phyloP scores from a whole-genome alignment of 208 protist species.

The Novymonas esmeraldas region DNA sequence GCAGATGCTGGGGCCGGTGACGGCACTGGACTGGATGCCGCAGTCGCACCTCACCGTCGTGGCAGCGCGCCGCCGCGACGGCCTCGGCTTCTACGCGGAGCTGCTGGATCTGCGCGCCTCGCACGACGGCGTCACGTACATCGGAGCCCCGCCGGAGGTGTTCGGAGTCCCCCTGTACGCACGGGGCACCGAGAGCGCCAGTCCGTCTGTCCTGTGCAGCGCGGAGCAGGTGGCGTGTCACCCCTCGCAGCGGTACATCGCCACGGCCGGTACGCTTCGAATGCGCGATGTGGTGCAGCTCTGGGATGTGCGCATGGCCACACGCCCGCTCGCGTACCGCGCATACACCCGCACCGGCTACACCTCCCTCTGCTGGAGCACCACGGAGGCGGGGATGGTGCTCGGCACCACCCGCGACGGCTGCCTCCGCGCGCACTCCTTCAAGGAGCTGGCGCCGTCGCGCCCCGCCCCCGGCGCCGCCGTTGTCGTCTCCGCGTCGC shows the following conservation, averaged over 20 bases:
- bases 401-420: conserved; percentile 52
- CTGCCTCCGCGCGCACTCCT: conserved; percentile 44
- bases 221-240: conserved; percentile 73
- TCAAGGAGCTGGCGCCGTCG: conserved; percentile 25
- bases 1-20: conserved; percentile 50
- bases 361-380: conserved; percentile 70
- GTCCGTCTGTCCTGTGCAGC: conserved; percentile 43
- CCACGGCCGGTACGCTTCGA: conserved; percentile 42
- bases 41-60: conserved; percentile 60
- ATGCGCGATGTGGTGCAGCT: conserved; percentile 67
- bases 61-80: conserved; percentile 49
- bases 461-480: neutral
- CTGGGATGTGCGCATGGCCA: conserved; percentile 71
- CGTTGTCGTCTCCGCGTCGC: conserved; percentile 1
- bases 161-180: conserved; percentile 25
- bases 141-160: conserved; percentile 45
- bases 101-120: conserved; percentile 74
- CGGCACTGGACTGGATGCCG: conserved; percentile 74
- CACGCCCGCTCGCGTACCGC: conserved; percentile 37
- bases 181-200: neutral
- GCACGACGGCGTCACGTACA: conserved; percentile 50
- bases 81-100: conserved; percentile 57
- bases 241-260: conserved; percentile 59
- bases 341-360: conserved; percentile 42
- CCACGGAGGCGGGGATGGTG: conserved; percentile 38